A percentile compares a stretch with the other conserved stretches of the same genome.
These are phyloP conservation scores for Kokia cookei DNA, from an alignment of 441 rosid genomes.

Conservation along the genomic window DNA sequence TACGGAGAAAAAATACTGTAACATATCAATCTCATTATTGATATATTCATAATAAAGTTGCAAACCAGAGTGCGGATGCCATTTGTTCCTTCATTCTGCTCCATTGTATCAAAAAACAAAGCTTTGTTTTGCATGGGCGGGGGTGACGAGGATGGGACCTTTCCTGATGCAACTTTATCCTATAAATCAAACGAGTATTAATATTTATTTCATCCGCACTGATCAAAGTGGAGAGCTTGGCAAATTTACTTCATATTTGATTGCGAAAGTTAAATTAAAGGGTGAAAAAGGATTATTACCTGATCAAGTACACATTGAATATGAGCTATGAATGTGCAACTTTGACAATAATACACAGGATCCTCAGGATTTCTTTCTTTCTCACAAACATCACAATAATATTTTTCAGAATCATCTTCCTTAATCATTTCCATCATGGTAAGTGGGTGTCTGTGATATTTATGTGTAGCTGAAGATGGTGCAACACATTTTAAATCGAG, in stretches of 20 bases:
- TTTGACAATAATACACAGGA: not conserved
- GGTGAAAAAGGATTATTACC: not conserved
- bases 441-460: not conserved
- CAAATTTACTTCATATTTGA: too few species aligned
- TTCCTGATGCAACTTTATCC: not conserved
- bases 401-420: not conserved
- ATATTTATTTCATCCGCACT: not conserved
- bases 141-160: too few species aligned
- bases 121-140: not conserved
- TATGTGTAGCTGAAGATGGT: not conserved
- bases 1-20: too few species aligned
- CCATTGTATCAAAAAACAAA: not conserved
- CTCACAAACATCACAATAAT: not conserved
- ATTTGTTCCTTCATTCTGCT: not conserved
- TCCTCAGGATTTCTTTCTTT: not conserved
- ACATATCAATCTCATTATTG: too few species aligned
- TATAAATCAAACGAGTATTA: not conserved
- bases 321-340: not conserved
- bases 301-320: not conserved
- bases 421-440: not conserved
- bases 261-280: not conserved
- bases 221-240: too few species aligned
- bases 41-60: not conserved
- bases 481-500: not conserved
- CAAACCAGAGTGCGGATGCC: not conserved